Percentiles rank a stretch among this genome's conserved stretches.
Evolutionary conservation across 2,329 filamentous ascomycete genomes (phyloP).

Genomic region (Pseudocercospora eumusae): DNA sequence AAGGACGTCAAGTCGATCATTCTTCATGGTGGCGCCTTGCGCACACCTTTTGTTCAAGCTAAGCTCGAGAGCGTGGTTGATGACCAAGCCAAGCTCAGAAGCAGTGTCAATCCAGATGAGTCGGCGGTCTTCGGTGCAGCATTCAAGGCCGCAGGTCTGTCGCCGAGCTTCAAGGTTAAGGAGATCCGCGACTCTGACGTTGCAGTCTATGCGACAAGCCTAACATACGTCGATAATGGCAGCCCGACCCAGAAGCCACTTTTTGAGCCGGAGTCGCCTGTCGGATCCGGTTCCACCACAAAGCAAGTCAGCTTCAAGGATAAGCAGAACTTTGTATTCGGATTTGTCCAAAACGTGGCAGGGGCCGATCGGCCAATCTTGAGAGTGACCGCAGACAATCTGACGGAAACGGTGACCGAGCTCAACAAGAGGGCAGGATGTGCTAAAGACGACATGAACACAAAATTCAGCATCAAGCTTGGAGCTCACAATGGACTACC

Average conservation of each 20-base stretch:
- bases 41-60: constrained; percentile 93
- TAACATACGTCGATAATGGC: constrained; percentile 69
- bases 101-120: constrained; percentile 96
- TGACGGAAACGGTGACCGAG: constrained; percentile 78
- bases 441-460: constrained; percentile 71
- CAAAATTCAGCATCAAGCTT: constrained; percentile 76
- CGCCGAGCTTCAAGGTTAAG: constrained; percentile 95
- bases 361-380: constrained; percentile 62
- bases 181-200: constrained; percentile 85
- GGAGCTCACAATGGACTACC: constrained; percentile 74
- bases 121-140: constrained; percentile 93
- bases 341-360: constrained; percentile 72
- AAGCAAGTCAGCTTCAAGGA: constrained; percentile 87
- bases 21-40: constrained; percentile 83
- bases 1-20: constrained; percentile 85
- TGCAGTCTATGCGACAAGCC: constrained; percentile 69
- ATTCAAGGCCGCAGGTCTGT: constrained; percentile 89
- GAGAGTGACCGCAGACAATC: constrained; percentile 73
- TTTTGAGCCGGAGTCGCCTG: constrained; percentile 74
- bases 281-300: constrained; percentile 60
- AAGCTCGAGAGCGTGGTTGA: constrained; percentile 76
- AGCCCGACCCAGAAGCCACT: constrained; percentile 76
- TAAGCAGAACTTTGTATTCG: constrained; percentile 75
- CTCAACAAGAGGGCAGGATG: constrained; percentile 80
- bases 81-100: constrained; percentile 74